Percentiles rank a stretch among this genome's conserved stretches.
phyloP scores from a whole-genome alignment of 208 protist species.

The Tetramitus jugosus region DNA sequence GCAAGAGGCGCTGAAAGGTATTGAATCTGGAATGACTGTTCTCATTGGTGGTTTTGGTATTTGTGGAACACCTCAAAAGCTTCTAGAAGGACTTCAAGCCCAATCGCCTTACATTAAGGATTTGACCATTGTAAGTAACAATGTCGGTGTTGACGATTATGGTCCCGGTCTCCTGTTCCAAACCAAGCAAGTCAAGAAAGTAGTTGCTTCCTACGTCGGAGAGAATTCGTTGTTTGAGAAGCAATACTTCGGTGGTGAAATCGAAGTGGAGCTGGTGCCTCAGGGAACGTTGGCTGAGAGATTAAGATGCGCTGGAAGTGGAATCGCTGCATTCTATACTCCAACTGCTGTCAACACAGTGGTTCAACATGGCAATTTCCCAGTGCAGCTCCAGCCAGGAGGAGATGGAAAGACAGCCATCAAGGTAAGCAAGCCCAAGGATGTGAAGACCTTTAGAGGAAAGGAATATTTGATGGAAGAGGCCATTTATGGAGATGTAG shows the following conservation, averaged over 20 bases:
- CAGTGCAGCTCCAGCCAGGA: conserved; percentile 74
- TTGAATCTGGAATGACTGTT: background rate
- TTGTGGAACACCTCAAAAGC: conserved; percentile 79
- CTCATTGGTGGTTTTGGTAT: conserved; percentile 90
- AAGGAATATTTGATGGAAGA: conserved; percentile 78
- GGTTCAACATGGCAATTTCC: conserved; percentile 70
- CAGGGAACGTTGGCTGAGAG: conserved; percentile 89
- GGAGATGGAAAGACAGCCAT: conserved; percentile 58
- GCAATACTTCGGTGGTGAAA: conserved; percentile 82
- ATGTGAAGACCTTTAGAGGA: conserved; percentile 72
- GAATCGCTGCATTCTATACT: conserved; percentile 94
- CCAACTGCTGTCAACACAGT: conserved; percentile 84
- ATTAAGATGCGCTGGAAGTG: conserved; percentile 82
- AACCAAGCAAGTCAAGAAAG: conserved; percentile 51
- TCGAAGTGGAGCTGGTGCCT: conserved; percentile 89
- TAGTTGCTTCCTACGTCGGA: conserved; percentile 88
- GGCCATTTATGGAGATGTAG: conserved; percentile 76
- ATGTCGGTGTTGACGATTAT: conserved; percentile 84
- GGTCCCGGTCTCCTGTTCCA: conserved; percentile 87
- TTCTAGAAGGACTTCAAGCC: conserved; percentile 73
- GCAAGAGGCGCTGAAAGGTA: background rate
- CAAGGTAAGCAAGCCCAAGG: conserved; percentile 63
- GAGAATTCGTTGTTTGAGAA: conserved; percentile 82
- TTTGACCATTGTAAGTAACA: conserved; percentile 86
- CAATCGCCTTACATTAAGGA: conserved; percentile 69